Base-by-base conservation (phyloP, 192 early-diverging fungal species). In the Mortierella antarctica region DNA sequence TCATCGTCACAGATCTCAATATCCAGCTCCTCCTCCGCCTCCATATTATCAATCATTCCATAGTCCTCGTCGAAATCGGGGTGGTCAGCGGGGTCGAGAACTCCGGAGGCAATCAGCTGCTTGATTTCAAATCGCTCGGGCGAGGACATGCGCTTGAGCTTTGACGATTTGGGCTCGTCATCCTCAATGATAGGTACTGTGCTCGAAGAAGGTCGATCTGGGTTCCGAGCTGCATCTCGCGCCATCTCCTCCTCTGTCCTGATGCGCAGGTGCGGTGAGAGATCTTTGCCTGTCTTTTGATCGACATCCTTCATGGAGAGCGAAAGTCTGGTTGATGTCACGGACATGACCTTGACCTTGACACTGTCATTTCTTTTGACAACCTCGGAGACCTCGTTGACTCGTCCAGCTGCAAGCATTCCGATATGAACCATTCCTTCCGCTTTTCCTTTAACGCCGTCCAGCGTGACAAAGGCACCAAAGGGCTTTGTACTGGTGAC, bases 231-330 rank as follows among this genome's bases (percentile, higher is more conserved):
- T 14, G 75, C 62, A 52, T 93, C 91, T 11, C 68, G 85, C 23
- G 82, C 90, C 60, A 94, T 83, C 68, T 93, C 93, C 60, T 89
- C 90, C 63, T 81, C 69, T 10, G 89, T 88, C 65, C 88, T 84
- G 42, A 93, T 87, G 44, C 90, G 89, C 59, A 96, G 79, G 67
- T 95, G 88, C 17, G 95, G 98, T 4, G 92, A 88, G 55, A 99
- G 80, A 80, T 98, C 97, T 57, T 91, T 82, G 39, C 97, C 97
- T 5, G 97, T 97, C 9, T 62, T 79, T 83, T 99, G 98, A 82
- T 98, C 96, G 17, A 98, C 96, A 82, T 99, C 97, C 67, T 95
- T 97, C 93, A 98, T 96, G 10, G 94, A 96, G 40, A 99, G 84
- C 7, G 95, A 90, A 4, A 98, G 84, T 51, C 94, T 87, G 42